phyloP scores from a whole-genome alignment of 148 eudicot species.

The Salicornia ramosissima region DNA sequence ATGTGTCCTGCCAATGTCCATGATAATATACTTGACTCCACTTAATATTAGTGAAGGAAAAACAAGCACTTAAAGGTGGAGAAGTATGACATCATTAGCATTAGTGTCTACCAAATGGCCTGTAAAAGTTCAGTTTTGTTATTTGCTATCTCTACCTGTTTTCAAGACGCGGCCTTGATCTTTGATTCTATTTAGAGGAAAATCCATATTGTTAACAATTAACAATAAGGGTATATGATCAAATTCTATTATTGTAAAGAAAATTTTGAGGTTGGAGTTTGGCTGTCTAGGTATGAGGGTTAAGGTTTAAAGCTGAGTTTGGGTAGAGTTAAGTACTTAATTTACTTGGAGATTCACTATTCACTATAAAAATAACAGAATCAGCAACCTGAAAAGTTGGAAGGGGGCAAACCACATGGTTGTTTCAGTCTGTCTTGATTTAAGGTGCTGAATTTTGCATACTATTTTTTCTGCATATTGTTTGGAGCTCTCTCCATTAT shows the following conservation, averaged over 20 bases:
- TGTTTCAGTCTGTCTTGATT: background rate
- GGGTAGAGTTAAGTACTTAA: background rate
- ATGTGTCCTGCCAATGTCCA: no score
- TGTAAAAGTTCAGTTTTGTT: background rate
- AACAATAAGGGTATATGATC: background rate
- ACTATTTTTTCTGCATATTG: background rate
- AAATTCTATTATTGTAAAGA: background rate
- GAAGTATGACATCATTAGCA: no score
- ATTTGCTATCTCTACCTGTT: background rate
- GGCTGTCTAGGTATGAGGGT: background rate
- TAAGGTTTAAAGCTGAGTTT: background rate
- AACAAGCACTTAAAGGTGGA: no score
- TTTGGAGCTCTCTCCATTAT: background rate
- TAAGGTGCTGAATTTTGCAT: background rate
- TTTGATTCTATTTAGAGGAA: background rate
- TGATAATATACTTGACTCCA: no score
- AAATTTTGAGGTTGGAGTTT: background rate
- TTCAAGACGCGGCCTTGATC: background rate
- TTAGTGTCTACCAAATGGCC: background rate
- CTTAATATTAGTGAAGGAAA: no score
- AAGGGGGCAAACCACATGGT: background rate
- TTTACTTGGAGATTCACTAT: background rate
- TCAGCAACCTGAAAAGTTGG: background rate
- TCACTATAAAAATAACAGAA: background rate
- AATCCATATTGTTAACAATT: background rate